Evolutionary conservation across 2,329 filamentous ascomycete genomes (phyloP), one percentile per base, ranked within the genome.

Genomic region (Dendrostoma leiphaemia): DNA sequence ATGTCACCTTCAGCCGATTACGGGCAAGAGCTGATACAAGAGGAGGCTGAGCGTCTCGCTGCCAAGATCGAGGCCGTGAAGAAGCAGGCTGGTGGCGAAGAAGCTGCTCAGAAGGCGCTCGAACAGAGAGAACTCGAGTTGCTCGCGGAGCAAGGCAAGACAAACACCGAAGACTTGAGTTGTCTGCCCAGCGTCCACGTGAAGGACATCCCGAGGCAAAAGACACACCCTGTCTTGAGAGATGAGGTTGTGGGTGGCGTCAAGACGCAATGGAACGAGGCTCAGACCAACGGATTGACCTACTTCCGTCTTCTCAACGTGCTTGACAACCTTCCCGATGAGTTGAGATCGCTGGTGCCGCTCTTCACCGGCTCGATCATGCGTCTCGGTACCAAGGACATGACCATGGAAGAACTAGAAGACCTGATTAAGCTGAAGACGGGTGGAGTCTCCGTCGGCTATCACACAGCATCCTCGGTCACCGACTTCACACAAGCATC

Each of bases 391-490:
- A 99, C 93, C 2, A 89, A 88, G 63, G 83, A 86, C 56, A 89
- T 89, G 79, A 85, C 86, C 0, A 97, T 96, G 88, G 94, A 97
- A 69, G 86, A 97, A 69, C 82, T 97, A 48, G 94, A 99, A 70
- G 94, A 97, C 65, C 73, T 92, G 52, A 97, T 99, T 69, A 97
- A 97, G 70, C 80, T 97, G 28, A 96, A 95, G 74, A 97, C 94
- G 1, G 94, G 94, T 19, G 94, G 94, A 9, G 83, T 99, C 34
- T 89, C 86, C 3, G 85, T 95, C 15, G 86, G 88, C 1, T 92
- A 96, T 62, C 89, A 95, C 71, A 83, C 88, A n/a, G 85, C 88
- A 0, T 83, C 92, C 0, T 91, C 86, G 2, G 90, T 93, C 0
- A 80, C 80, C 1, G 83, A 93, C 60, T 84, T 90, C 51, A 79